Base-by-base conservation (phyloP, 176 grass and related monocot genomes). In the Phyllostachys edulis region DNA sequence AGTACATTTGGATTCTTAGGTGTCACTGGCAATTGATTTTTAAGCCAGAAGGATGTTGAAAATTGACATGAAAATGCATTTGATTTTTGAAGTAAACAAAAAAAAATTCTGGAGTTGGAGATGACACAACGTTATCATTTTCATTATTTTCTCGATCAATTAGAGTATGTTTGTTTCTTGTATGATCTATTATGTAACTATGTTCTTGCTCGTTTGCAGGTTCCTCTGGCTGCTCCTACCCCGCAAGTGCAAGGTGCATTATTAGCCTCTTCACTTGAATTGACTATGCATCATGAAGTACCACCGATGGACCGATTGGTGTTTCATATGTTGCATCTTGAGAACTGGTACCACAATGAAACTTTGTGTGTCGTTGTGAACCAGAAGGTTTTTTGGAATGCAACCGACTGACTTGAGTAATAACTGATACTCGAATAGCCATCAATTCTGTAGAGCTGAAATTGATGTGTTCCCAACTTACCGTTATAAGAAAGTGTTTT, bases 161-260 rank as follows among this genome's bases (percentile, higher is more conserved):
- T 2, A 18, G 18, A 47, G n/a, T 4, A 66, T 60, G 7, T 20
- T 4, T 61, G 13, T 79, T 47, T 42, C 32, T 87, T 24, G 36
- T 16, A n/a, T 61, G 37, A 20, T 59, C 1, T 67, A 40, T 75
- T 51, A 38, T 50, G 47, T 50, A 50, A 50, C 47, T 16, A 16
- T 84, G 47, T 32, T 79, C 13, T 24, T 64, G 11, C 71, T 77
- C 45, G 11, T 65, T 85, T 80, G 79, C 83, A 98, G 93, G 96
- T 87, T 82, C 80, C 77, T 81, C 55, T 84, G 91, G 91, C 51
- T 98, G 96, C 78, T 76, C 90, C 18, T 98, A 69, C 79, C 96
- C 96, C 12, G 45, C 93, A 74, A 92, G 89, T 69, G 40, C 91
- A 82, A 92, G 91, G 96, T 98, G 90, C 64, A 39, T 40, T 32